Conservation (phyloP, 495 filamentous ascomycete species). For the Neurospora sp. region DNA sequence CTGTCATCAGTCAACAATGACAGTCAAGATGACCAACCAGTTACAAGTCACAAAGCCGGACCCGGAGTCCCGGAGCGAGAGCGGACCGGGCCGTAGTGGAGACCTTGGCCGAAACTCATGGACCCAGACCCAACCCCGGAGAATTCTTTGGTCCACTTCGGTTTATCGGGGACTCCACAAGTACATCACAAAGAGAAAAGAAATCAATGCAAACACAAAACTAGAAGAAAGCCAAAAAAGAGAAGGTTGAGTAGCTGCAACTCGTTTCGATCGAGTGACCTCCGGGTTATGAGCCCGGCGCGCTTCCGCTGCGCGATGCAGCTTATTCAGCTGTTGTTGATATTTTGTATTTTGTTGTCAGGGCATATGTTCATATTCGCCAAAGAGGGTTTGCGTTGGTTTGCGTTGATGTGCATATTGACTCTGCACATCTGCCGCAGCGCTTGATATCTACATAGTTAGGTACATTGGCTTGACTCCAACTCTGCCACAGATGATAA, state of each 20-base stretch:
- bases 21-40: not conserved
- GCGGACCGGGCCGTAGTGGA: not conserved
- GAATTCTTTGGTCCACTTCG: not conserved
- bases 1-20: not conserved
- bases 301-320: slow-evolving; percentile 21
- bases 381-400: not conserved
- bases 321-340: not conserved
- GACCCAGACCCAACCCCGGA: not conserved
- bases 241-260: slow-evolving; percentile 7
- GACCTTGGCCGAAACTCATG: not conserved
- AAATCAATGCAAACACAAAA: not conserved
- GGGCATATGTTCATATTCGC: not conserved
- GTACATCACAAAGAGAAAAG: not conserved
- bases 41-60: not conserved
- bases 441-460: not conserved
- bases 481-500: too few species aligned
- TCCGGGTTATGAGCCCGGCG: slow-evolving; percentile 24
- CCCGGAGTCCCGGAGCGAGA: not conserved
- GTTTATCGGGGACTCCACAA: not conserved
- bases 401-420: not conserved
- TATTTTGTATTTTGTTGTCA: not conserved
- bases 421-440: not conserved
- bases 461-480: not conserved
- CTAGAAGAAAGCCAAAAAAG: not conserved
- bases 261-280: slow-evolving; percentile 23